A percentile compares a stretch with the other conserved stretches of the same genome.
phyloP scores from a whole-genome alignment of 2,329 filamentous ascomycete species.

The Sordariomycetes sp. region DNA sequence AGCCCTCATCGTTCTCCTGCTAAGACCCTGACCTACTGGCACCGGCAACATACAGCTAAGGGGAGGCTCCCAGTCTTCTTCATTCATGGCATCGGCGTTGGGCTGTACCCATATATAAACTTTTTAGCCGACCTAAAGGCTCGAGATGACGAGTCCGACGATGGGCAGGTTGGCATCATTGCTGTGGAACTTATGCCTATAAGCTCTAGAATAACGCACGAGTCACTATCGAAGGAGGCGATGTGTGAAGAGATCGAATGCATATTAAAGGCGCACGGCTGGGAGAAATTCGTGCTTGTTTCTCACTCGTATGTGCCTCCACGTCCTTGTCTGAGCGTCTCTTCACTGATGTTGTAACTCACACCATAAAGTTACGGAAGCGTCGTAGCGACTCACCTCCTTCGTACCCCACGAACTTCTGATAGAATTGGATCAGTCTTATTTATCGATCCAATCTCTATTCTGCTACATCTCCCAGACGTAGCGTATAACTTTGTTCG shows the following conservation, averaged over 20 bases:
- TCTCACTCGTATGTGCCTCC: constrained; percentile 30
- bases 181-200: constrained; percentile 50
- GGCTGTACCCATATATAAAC: constrained; percentile 43
- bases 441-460: constrained; percentile 50
- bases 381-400: constrained; percentile 44
- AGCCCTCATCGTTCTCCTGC: constrained; percentile 34
- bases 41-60: constrained; percentile 49
- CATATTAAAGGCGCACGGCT: constrained; percentile 41
- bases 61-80: constrained; percentile 48
- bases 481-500: constrained; percentile 52
- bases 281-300: constrained; percentile 41
- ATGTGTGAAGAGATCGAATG: constrained; percentile 41
- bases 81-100: constrained; percentile 51
- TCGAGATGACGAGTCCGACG: constrained; percentile 14
- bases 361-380: constrained; percentile 35
- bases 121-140: constrained; percentile 44
- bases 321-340: constrained; percentile 1
- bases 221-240: constrained; percentile 34
- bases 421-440: constrained; percentile 35
- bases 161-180: constrained; percentile 47
- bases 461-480: constrained; percentile 51
- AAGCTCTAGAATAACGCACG: constrained; percentile 44
- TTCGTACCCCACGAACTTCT: constrained; percentile 27
- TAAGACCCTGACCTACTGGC: constrained; percentile 46
- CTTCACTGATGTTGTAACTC: constrained; percentile 4